Evolutionary conservation across 2,329 filamentous ascomycete genomes (phyloP), one percentile per base, ranked within the genome.

Genomic region (Alternaria solani): DNA sequence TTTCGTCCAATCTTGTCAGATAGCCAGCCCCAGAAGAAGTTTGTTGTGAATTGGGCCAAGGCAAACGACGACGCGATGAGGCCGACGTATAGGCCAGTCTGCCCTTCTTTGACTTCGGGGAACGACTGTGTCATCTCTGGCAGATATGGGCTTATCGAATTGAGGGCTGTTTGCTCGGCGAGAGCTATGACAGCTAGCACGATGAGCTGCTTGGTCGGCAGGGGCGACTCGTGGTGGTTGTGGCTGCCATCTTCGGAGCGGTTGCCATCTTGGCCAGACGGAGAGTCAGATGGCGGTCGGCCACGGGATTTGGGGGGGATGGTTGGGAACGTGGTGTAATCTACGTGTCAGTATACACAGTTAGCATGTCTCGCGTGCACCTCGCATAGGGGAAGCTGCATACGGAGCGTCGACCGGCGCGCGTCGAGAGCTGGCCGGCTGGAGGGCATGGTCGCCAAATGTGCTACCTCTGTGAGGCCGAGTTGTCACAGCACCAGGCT

Each of bases 131-230:
- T 89, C 94, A 99, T 98, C 69, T 93, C 88, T 0, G 95, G 95
- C 2, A 99, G 87, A 78, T 99, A 99, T 1, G 95, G 95, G 11
- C 91, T 91, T 72, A 99, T 97, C 23, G 93, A 97, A 79, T 99
- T 99, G 74, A 99, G 86, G 0, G 95, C 95, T 0, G 94, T 98
- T 83, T 99, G 95, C 77, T 99, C 95, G 55, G 92, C 91, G 23
- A 99, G 85, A 7, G 94, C 94, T 61, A 99, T 91, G 66, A 97
- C 82, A 1, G 94, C 94, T 34, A 99, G 83, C 12, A 98, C 87
- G 5, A 89, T 85, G 62, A 99, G 89, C 81, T 98, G 95, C 67
- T 85, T 88, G 66, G 88, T 88, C 0, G 95, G 95, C 18, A 99
- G 81, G 0, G 94, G 94, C 2, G 92, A 92, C 66, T 87, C 85